These are phyloP conservation scores for Actinomortierella wolfii DNA, from an alignment of 371 early-diverging fungal genomes.

Conservation along the genomic window DNA sequence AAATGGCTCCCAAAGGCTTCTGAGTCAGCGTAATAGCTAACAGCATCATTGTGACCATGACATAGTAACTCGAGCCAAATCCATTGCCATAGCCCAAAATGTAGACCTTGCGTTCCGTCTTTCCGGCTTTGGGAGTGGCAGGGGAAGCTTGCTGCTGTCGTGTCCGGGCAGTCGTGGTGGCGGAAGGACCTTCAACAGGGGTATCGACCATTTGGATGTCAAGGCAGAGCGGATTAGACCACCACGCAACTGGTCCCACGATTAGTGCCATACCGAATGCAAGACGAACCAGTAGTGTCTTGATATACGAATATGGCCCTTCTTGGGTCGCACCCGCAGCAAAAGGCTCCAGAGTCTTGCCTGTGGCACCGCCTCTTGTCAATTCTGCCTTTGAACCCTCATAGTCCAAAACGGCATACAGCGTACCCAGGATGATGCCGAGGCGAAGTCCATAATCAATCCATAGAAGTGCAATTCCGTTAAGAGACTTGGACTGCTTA, in stretches of 20 bases:
- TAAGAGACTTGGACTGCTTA: conserved; percentile 27
- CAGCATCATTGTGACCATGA: conserved; percentile 58
- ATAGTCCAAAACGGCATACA: conserved; percentile 70
- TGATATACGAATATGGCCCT: conserved; percentile 38
- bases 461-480: conserved; percentile 46
- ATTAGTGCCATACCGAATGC: conserved; percentile 52
- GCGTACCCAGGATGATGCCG: conserved; percentile 56
- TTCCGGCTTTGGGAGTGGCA: conserved; percentile 4
- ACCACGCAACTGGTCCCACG: conserved; percentile 54
- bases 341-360: conserved; percentile 27
- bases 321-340: conserved; percentile 14
- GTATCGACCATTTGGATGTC: conserved; percentile 46
- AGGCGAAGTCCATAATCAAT: conserved; percentile 49
- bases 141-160: conserved; percentile 5
- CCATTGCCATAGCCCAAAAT: conserved; percentile 64
- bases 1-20: conserved; percentile 78
- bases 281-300: conserved; percentile 51
- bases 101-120: conserved; percentile 25
- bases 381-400: conserved; percentile 45
- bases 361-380: conserved; percentile 7
- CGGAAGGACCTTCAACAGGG: conserved; percentile 6
- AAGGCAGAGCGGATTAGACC: conserved; percentile 53
- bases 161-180: neutral
- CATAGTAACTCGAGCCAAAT: conserved; percentile 62
- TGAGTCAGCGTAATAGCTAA: conserved; percentile 60